Evolutionary conservation across 345 rosid genomes (phyloP).

Genomic region (Excoecaria cochinchinensis): DNA sequence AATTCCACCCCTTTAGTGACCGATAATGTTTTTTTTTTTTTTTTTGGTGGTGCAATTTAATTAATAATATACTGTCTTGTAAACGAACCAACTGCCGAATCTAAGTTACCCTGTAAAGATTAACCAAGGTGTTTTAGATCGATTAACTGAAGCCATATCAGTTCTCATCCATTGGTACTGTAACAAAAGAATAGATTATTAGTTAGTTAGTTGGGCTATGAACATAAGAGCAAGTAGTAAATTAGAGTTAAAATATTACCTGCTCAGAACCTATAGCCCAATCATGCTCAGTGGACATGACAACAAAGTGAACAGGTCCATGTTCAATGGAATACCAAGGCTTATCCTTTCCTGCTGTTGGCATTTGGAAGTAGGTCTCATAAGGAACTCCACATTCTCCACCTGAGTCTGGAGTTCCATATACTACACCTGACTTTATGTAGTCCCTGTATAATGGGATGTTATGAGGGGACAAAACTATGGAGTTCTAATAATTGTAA

Average conservation of each 20-base stretch:
- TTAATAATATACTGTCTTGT: background rate
- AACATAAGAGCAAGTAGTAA: too few relatives aligned
- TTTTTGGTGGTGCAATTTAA: background rate
- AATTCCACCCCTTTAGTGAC: too few relatives aligned
- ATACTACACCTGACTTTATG: conserved; percentile 37
- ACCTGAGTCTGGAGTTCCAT: conserved; percentile 51
- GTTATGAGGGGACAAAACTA: too few relatives aligned
- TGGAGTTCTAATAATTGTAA: too few relatives aligned
- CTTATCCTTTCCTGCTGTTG: conserved; percentile 55
- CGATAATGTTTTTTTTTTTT: too few relatives aligned
- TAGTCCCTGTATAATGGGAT: conserved; percentile 45
- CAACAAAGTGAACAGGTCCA: conserved; percentile 52
- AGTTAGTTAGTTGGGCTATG: too few relatives aligned
- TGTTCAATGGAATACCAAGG: conserved; percentile 74
- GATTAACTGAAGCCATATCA: conserved; percentile 56
- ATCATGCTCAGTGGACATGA: conserved; percentile 65
- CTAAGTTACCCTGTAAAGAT: conserved; percentile 54
- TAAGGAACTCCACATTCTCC: conserved; percentile 77
- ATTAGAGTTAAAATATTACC: conserved; percentile 23
- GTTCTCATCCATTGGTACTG: conserved; percentile 56
- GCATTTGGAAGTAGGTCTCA: conserved; percentile 72
- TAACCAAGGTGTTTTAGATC: conserved; percentile 65
- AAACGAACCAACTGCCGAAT: background rate
- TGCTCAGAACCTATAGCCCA: conserved; percentile 53
- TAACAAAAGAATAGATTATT: background rate